phyloP scores from a whole-genome alignment of 2,329 filamentous ascomycete genomes.

The Venturia asperata region DNA sequence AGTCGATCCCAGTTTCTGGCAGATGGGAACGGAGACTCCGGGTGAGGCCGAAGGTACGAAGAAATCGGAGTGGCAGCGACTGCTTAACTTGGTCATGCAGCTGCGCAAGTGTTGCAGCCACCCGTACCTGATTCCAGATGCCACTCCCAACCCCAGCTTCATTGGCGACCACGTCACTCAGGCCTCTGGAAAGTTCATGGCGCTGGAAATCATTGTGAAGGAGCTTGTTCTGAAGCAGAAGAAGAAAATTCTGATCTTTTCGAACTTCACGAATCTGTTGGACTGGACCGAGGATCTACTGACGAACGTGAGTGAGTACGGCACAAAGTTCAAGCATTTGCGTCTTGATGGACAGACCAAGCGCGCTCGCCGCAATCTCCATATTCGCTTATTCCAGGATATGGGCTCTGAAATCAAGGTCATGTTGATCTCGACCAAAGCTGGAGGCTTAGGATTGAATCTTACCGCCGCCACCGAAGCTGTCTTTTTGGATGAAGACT shows the following conservation, averaged over 20 bases:
- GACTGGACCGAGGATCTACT: slow-evolving; percentile 48
- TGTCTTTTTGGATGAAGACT: slow-evolving; percentile 51
- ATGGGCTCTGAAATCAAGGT: slow-evolving; percentile 41
- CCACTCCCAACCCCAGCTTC: slow-evolving; percentile 41
- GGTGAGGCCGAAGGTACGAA: not conserved
- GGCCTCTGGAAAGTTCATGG: slow-evolving; percentile 50
- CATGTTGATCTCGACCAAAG: slow-evolving; percentile 50
- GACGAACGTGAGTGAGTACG: slow-evolving; percentile 37
- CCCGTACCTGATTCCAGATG: slow-evolving; percentile 45
- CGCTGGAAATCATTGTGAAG: slow-evolving; percentile 46
- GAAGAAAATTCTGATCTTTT: slow-evolving; percentile 54
- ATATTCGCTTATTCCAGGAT: slow-evolving; percentile 48
- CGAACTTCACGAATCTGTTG: slow-evolving; percentile 46
- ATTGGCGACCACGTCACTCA: slow-evolving; percentile 42
- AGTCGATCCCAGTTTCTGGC: slow-evolving; percentile 3
- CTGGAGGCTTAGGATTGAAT: slow-evolving; percentile 51
- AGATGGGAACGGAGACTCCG: slow-evolving; percentile 19
- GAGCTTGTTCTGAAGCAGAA: slow-evolving; percentile 43
- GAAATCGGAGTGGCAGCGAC: slow-evolving; percentile 38
- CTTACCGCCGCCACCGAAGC: slow-evolving; percentile 49
- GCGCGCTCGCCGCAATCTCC: slow-evolving; percentile 45
- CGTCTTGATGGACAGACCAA: slow-evolving; percentile 46
- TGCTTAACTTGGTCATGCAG: slow-evolving; percentile 52
- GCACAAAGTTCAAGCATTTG: slow-evolving; percentile 38
- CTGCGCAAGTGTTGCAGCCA: slow-evolving; percentile 50